These are phyloP conservation scores for Ichthyophthirius multifiliis DNA, from an alignment of 169 alveolate genomes.

Conservation along the genomic window DNA sequence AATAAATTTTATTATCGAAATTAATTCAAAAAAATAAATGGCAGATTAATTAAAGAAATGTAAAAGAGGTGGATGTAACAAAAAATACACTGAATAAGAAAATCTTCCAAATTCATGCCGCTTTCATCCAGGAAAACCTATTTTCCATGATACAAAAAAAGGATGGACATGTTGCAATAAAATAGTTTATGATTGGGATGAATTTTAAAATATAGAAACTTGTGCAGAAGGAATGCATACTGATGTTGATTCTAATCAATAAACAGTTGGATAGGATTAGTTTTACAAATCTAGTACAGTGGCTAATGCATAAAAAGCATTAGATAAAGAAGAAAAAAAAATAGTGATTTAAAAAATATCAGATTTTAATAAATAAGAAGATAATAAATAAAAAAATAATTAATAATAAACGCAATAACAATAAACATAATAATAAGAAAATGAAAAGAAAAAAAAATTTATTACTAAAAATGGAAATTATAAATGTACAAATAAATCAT, in stretches of 20 bases:
- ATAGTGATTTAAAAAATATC: slow-evolving; percentile 47
- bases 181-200: slow-evolving; percentile 87
- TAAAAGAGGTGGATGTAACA: slow-evolving; percentile 74
- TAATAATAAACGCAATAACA: too few species aligned
- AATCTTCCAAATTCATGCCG: slow-evolving; percentile 67
- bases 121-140: slow-evolving; percentile 82
- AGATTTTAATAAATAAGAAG: slow-evolving; percentile 56
- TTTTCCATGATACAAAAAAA: slow-evolving; percentile 82
- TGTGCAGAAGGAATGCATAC: slow-evolving; percentile 75
- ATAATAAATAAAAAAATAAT: slow-evolving; percentile 57
- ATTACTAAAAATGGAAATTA: slow-evolving; percentile 64
- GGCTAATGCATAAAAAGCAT: slow-evolving; percentile 68
- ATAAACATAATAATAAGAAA: slow-evolving; percentile 38
- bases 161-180: slow-evolving; percentile 87
- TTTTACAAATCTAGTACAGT: slow-evolving; percentile 78
- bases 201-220: slow-evolving; percentile 65
- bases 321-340: slow-evolving; percentile 43
- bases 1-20: too few species aligned
- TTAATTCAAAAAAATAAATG: not conserved
- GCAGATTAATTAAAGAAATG: slow-evolving; percentile 47
- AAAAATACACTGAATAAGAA: slow-evolving; percentile 60
- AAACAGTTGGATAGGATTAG: slow-evolving; percentile 41
- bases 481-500: slow-evolving; percentile 80
- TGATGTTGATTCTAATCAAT: slow-evolving; percentile 17
- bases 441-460: slow-evolving; percentile 36